Conservation (phyloP, 177 flowering plant species). For the Vitis hybrid region DNA sequence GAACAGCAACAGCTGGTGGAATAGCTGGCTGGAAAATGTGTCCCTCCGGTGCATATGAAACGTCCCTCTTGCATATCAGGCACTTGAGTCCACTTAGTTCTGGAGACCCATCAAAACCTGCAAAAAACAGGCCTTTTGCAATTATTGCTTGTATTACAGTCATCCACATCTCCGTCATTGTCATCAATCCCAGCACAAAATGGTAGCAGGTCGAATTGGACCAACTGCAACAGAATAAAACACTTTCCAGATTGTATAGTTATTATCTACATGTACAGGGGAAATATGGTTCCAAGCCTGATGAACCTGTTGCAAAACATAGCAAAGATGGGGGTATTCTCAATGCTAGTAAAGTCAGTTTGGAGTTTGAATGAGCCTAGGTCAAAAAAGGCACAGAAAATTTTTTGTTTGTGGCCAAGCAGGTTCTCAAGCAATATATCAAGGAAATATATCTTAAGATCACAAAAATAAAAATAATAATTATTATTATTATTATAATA, state of each 20-base stretch:
- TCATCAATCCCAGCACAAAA: neutral
- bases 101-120: slow-evolving; percentile 17
- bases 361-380: neutral
- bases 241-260: too few relatives aligned
- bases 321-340: too few relatives aligned
- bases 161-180: neutral
- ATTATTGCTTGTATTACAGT: neutral
- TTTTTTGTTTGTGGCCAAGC: neutral
- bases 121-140: slow-evolving; percentile 5
- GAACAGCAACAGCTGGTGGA: slow-evolving; percentile 29
- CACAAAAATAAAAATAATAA: neutral
- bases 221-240: neutral
- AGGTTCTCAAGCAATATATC: neutral
- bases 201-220: neutral
- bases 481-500: too few relatives aligned
- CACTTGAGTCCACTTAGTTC: slow-evolving; percentile 24
- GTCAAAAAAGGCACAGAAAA: neutral
- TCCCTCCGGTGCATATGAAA: slow-evolving; percentile 31
- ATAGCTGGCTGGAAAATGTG: slow-evolving; percentile 8
- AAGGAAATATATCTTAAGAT: neutral
- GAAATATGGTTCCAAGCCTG: too few relatives aligned
- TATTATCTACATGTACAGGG: too few relatives aligned
- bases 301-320: too few relatives aligned
- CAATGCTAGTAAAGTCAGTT: neutral
- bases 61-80: slow-evolving; percentile 42